A percentile compares a stretch with the other conserved stretches of the same genome.
These are phyloP conservation scores for Venturia oleaginea DNA, from an alignment of 2,329 filamentous ascomycete genomes.

Conservation along the genomic window DNA sequence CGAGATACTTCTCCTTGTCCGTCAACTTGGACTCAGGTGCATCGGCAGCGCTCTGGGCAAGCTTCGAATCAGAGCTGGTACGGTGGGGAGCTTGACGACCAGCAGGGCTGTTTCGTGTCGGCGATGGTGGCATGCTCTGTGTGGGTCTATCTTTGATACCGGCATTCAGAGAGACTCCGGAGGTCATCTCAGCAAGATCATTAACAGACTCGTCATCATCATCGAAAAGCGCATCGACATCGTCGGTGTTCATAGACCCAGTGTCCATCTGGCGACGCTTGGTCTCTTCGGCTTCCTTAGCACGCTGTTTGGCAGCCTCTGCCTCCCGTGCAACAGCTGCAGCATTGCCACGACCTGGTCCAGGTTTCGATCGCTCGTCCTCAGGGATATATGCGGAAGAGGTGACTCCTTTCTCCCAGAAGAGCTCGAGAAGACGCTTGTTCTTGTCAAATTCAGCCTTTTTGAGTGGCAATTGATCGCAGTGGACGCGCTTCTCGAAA, in stretches of 20 bases:
- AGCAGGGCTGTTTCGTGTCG: conserved; percentile 62
- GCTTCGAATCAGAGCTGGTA: conserved; percentile 89
- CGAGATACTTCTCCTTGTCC: conserved; percentile 95
- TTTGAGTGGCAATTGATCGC: conserved; percentile 92
- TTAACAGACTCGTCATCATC: conserved; percentile 68
- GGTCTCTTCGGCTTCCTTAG: conserved; percentile 81
- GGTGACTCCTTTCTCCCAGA: conserved; percentile 99
- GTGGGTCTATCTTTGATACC: conserved; percentile 66
- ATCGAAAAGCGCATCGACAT: conserved; percentile 91
- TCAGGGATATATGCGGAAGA: conserved; percentile 94
- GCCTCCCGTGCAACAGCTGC: conserved; percentile 70
- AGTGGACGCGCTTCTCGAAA: conserved; percentile 98
- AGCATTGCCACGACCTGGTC: conserved; percentile 60
- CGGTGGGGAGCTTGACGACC: conserved; percentile 66
- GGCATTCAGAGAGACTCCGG: conserved; percentile 72
- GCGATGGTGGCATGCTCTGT: conserved; percentile 90
- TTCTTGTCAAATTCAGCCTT: conserved; percentile 99
- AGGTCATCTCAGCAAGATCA: conserved; percentile 82
- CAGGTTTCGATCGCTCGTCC: conserved; percentile 86
- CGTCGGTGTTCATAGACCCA: conserved; percentile 85
- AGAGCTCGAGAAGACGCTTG: conserved; percentile 85
- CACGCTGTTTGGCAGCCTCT: conserved; percentile 70
- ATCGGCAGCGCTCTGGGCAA: conserved; percentile 58
- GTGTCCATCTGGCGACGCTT: conserved; percentile 91
- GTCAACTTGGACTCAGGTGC: conserved; percentile 69